Conservation (phyloP, 129 eudicot genomes). For the Flaveria ramosissima region DNA sequence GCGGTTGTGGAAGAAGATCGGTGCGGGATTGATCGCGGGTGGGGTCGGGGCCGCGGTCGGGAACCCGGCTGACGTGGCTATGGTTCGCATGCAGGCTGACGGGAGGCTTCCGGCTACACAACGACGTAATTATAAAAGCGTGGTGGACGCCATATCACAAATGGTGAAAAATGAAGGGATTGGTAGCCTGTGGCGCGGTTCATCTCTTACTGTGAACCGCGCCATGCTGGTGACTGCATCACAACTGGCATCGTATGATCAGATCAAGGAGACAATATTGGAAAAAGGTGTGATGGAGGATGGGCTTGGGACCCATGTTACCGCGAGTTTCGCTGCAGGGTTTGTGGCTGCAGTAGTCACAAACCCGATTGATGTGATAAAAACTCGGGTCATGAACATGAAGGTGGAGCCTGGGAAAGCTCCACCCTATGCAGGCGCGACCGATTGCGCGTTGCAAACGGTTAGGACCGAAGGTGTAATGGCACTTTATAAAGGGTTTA, state of each 20-base stretch:
- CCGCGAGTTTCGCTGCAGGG: slow-evolving; percentile 92
- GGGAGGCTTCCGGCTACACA: slow-evolving; percentile 75
- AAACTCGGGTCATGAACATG: slow-evolving; percentile 90
- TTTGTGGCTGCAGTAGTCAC: slow-evolving; percentile 83
- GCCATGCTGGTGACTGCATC: slow-evolving; percentile 93
- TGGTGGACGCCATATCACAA: slow-evolving; percentile 62
- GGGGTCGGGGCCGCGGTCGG: slow-evolving; percentile 91
- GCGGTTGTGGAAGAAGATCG: slow-evolving; percentile 56
- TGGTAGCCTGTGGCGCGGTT: slow-evolving; percentile 82
- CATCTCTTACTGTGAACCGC: slow-evolving; percentile 93
- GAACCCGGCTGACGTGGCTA: slow-evolving; percentile 90
- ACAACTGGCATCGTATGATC: slow-evolving; percentile 82
- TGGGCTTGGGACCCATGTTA: slow-evolving; percentile 83
- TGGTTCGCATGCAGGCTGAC: slow-evolving; percentile 97
- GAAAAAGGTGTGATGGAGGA: slow-evolving; percentile 57
- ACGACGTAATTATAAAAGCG: slow-evolving; percentile 79
- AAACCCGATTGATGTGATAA: slow-evolving; percentile 84
- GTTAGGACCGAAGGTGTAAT: slow-evolving; percentile 61
- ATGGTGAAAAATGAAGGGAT: slow-evolving; percentile 70
- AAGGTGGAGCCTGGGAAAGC: slow-evolving; percentile 63
- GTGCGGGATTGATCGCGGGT: slow-evolving; percentile 82
- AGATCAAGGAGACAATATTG: slow-evolving; percentile 65
- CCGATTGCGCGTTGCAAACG: slow-evolving; percentile 70
- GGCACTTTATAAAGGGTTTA: slow-evolving; percentile 84
- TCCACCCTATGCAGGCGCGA: slow-evolving; percentile 66